Conservation (phyloP, 1,284 basidiomycete genomes). For the Ceratobasidium sp. region DNA sequence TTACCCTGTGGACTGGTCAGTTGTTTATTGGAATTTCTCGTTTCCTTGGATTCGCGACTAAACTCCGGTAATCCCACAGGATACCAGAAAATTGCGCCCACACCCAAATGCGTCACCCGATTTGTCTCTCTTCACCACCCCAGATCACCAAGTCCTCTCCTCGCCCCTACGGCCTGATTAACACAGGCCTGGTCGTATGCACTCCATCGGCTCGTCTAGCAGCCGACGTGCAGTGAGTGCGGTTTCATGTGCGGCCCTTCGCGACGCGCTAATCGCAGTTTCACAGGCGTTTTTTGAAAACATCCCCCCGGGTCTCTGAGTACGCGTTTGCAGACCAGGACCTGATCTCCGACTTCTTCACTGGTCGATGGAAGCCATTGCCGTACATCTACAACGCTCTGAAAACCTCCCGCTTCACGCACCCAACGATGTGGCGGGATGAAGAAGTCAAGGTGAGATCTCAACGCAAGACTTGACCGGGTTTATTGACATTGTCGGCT, state of each 20-base stretch:
- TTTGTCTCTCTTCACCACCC: conserved; percentile 61
- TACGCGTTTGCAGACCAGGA: conserved; percentile 95
- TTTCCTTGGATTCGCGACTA: conserved; percentile 17
- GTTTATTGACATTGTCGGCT: conserved; percentile 39
- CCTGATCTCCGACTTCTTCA: conserved; percentile 83
- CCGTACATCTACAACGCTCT: conserved; percentile 89
- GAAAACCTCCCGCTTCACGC: conserved; percentile 77
- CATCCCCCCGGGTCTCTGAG: conserved; percentile 72
- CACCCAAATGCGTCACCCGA: conserved; percentile 69
- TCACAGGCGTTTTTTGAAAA: conserved; percentile 71
- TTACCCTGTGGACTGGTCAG: conserved; percentile 91
- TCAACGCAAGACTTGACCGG: background rate
- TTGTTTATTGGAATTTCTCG: conserved; percentile 39
- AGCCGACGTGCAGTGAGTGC: conserved; percentile 55
- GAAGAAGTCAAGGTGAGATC: conserved; percentile 63
- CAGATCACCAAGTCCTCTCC: conserved; percentile 65
- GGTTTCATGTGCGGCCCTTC: conserved; percentile 12
- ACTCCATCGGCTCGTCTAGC: conserved; percentile 68
- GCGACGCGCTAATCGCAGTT: conserved; percentile 54
- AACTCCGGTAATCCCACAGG: conserved; percentile 62
- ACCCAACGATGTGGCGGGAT: conserved; percentile 79
- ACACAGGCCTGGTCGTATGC: conserved; percentile 89
- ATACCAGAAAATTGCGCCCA: conserved; percentile 89
- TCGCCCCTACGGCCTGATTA: conserved; percentile 81
- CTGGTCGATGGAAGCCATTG: conserved; percentile 76